Percentiles rank a stretch among this genome's conserved stretches.
Conservation (phyloP, 2,329 filamentous ascomycete genomes). For the Gaeumannomyces tritici region DNA sequence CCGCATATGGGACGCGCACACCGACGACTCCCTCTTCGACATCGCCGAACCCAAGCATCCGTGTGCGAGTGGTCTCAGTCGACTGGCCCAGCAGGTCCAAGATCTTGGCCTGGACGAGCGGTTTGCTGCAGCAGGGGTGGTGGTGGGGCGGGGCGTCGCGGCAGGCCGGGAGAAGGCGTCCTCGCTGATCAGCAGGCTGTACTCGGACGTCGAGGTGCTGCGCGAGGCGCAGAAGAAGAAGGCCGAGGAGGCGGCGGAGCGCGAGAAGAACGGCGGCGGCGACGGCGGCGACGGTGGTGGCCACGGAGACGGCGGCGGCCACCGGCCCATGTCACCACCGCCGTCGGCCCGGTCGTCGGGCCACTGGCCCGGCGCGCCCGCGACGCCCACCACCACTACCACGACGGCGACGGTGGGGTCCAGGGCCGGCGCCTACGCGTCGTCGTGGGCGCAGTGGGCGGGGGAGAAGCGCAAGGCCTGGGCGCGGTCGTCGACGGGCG, state of each 20-base stretch:
- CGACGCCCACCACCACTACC: conserved; percentile 13
- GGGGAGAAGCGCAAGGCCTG: conserved; percentile 62
- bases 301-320: neutral
- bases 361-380: conserved; percentile 28
- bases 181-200: conserved; percentile 77
- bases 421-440: conserved; percentile 55
- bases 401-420: conserved; percentile 30
- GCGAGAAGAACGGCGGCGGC: conserved; percentile 1
- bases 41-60: conserved; percentile 90
- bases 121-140: conserved; percentile 73
- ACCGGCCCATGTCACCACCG: no score
- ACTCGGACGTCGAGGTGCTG: conserved; percentile 79
- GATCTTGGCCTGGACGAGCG: conserved; percentile 90
- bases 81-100: conserved; percentile 83
- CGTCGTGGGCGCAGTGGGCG: conserved; percentile 61
- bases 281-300: neutral
- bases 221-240: conserved; percentile 62
- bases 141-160: conserved; percentile 79
- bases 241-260: conserved; percentile 36
- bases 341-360: conserved; percentile 26
- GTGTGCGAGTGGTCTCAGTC: conserved; percentile 79
- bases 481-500: conserved; percentile 17
- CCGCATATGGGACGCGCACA: conserved; percentile 71
- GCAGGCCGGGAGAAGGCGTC: conserved; percentile 83
- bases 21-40: conserved; percentile 84